Evolutionary conservation across 1,284 basidiomycete species (phyloP).

Genomic region (Somion occarium): DNA sequence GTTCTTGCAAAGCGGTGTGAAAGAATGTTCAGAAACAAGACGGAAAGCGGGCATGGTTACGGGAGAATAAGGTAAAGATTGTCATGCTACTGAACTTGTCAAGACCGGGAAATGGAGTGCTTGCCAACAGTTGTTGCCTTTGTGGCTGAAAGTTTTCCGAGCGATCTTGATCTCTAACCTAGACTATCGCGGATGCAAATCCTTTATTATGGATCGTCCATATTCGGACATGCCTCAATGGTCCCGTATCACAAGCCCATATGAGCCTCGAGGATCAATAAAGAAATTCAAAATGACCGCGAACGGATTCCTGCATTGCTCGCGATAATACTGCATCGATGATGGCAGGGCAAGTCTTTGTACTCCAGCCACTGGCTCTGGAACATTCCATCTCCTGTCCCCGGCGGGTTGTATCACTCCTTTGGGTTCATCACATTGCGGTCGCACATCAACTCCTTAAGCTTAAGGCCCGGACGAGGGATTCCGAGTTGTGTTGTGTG

Average conservation of each 20-base stretch:
- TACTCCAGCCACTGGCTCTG: no score
- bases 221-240: neutral
- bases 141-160: conserved; percentile 18
- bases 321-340: no score
- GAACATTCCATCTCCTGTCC: no score
- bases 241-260: neutral
- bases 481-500: no score
- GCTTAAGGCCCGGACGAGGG: no score
- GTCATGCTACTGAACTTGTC: conserved; percentile 5
- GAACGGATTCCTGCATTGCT: no score
- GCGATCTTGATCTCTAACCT: conserved; percentile 25
- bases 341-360: no score
- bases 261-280: neutral
- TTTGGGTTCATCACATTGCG: no score
- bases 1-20: conserved; percentile 1
- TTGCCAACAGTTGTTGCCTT: conserved; percentile 8
- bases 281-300: neutral
- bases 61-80: conserved; percentile 7
- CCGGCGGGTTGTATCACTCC: no score
- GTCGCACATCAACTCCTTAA: no score
- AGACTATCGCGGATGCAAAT: conserved; percentile 32
- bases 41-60: conserved; percentile 8
- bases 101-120: conserved; percentile 1
- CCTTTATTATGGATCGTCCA: conserved; percentile 1
- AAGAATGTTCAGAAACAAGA: conserved; percentile 7